Evolutionary conservation across 129 eudicot genomes (phyloP).

Genomic region (Scalesia atractyloides): DNA sequence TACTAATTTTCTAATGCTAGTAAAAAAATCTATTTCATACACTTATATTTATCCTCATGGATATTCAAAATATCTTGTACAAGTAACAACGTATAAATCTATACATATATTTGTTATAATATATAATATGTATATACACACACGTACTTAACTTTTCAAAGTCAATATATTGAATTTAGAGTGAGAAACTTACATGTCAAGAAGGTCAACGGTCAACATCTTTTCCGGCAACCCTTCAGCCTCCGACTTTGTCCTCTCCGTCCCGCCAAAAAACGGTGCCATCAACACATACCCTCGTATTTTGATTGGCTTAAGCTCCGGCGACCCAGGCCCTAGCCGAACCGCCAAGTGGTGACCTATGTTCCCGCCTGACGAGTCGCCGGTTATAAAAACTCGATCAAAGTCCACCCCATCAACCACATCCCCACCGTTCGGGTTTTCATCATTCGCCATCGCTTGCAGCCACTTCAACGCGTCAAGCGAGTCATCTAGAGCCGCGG

Average conservation of each 20-base stretch:
- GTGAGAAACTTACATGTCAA: conserved; percentile 61
- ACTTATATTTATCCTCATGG: background rate
- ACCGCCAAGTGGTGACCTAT: conserved; percentile 82
- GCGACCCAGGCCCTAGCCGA: conserved; percentile 56
- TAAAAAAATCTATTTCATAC: too few species aligned
- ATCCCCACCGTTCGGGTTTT: conserved; percentile 13
- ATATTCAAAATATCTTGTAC: background rate
- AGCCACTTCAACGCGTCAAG: conserved; percentile 57
- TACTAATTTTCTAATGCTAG: too few species aligned
- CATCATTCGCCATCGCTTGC: conserved; percentile 15
- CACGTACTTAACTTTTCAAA: background rate
- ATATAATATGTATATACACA: background rate
- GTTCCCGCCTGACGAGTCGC: conserved; percentile 96
- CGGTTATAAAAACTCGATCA: conserved; percentile 53
- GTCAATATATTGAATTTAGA: background rate
- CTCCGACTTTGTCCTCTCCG: conserved; percentile 70
- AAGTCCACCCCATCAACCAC: conserved; percentile 59
- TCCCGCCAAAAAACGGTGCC: conserved; percentile 92
- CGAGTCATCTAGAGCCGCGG: conserved; percentile 76
- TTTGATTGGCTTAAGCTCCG: conserved; percentile 53
- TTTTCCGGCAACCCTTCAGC: conserved; percentile 62
- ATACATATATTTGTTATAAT: background rate
- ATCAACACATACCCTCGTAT: conserved; percentile 73
- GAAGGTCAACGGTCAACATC: conserved; percentile 48
- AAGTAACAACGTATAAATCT: background rate